Percentiles rank a stretch among this genome's conserved stretches.
phyloP scores from a whole-genome alignment of 78 protist genomes.

The Cavenderia fasciculata region DNA sequence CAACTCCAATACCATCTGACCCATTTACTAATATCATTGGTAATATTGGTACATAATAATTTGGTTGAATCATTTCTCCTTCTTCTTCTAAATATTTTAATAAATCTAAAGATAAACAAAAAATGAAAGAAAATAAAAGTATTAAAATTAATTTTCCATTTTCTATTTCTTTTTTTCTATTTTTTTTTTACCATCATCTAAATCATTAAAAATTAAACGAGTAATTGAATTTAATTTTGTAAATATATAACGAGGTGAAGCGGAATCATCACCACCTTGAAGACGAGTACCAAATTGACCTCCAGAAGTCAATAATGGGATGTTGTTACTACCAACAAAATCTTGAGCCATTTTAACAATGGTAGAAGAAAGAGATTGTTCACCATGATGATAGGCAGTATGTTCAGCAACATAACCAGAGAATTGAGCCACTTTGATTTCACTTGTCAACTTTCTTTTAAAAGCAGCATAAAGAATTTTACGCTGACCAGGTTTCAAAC shows the following conservation, averaged over 20 bases:
- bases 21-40: constrained; percentile 99
- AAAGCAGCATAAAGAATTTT: constrained; percentile 98
- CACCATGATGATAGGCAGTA: constrained; percentile 99
- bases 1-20: constrained; percentile 83
- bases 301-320: constrained; percentile 91
- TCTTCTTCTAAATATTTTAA: constrained; percentile 92
- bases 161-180: not conserved
- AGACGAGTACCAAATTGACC: constrained; percentile 99
- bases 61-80: constrained; percentile 90
- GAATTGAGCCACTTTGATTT: constrained; percentile 91
- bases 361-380: constrained; percentile 89
- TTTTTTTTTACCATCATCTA: constrained; percentile 33
- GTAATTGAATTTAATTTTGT: constrained; percentile 90
- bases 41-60: constrained; percentile 90
- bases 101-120: not conserved
- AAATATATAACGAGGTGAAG: constrained; percentile 97
- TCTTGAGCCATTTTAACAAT: constrained; percentile 97
- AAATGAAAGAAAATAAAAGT: no score
- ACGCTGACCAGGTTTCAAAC: constrained; percentile 98
- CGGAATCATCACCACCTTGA: constrained; percentile 97
- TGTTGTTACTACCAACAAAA: constrained; percentile 98
- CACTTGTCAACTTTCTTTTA: constrained; percentile 95
- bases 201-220: constrained; percentile 86
- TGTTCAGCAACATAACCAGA: constrained; percentile 83
- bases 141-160: not conserved